Conservation (phyloP, 495 filamentous ascomycete species). For the Talaromyces thailandensis region DNA sequence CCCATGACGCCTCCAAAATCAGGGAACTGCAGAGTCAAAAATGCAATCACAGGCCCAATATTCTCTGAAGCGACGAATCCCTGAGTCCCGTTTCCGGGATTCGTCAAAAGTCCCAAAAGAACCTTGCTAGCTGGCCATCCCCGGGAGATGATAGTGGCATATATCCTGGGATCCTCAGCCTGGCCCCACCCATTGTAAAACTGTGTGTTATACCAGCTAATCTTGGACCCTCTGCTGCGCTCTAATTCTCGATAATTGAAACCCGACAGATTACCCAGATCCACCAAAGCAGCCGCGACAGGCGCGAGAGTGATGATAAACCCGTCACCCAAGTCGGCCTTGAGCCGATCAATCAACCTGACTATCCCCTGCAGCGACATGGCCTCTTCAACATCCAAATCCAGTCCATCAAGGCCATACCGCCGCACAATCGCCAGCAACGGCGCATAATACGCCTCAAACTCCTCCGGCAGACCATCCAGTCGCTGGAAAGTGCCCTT, state of each 20-base stretch:
- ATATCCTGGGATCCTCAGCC: constrained; percentile 48
- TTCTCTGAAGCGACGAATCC: constrained; percentile 47
- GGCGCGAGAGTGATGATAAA: constrained; percentile 76
- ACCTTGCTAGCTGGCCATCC: constrained; percentile 60
- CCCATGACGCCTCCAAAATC: constrained; percentile 76
- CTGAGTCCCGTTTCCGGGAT: constrained; percentile 52
- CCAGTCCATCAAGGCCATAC: constrained; percentile 58
- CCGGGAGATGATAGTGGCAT: constrained; percentile 50
- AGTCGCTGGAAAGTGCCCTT: constrained; percentile 59
- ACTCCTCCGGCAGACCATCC: constrained; percentile 45
- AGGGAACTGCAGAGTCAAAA: constrained; percentile 42
- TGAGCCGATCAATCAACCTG: constrained; percentile 62
- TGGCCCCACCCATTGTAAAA: constrained; percentile 80
- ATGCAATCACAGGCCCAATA: constrained; percentile 32
- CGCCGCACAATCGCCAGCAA: constrained; percentile 49
- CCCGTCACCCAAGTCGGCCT: constrained; percentile 55
- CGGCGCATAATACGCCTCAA: constrained; percentile 59
- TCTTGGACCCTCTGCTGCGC: constrained; percentile 50
- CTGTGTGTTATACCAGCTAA: constrained; percentile 76
- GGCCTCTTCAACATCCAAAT: constrained; percentile 75
- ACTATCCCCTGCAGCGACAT: constrained; percentile 65
- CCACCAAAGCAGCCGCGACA: constrained; percentile 61
- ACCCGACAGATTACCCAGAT: constrained; percentile 56
- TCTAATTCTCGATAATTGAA: constrained; percentile 66
- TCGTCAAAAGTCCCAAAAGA: constrained; percentile 65